Evolutionary conservation across 345 rosid genomes (phyloP).

Genomic region (Syzygium jambos): DNA sequence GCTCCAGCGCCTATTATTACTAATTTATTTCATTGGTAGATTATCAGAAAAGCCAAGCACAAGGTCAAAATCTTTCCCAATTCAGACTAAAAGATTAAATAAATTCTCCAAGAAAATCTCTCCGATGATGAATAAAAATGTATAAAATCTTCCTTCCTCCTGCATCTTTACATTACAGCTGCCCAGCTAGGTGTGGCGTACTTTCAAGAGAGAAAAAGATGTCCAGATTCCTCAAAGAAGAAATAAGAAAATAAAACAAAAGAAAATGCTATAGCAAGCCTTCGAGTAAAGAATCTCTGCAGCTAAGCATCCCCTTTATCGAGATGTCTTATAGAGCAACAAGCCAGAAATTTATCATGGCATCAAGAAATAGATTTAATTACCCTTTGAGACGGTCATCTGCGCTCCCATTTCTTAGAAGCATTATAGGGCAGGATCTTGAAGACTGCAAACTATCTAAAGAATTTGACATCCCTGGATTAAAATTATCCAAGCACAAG

Average conservation of each 20-base stretch:
- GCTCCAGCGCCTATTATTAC: background rate
- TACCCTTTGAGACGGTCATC: conserved; percentile 43
- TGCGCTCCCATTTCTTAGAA: conserved; percentile 47
- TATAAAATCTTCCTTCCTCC: background rate
- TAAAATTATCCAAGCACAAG: conserved; percentile 40
- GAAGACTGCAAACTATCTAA: conserved; percentile 31
- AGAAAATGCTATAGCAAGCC: background rate
- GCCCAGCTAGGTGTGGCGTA: background rate
- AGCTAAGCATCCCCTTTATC: background rate
- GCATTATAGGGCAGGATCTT: conserved; percentile 60
- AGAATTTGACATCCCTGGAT: conserved; percentile 11
- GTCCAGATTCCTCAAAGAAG: background rate
- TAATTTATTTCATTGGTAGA: background rate
- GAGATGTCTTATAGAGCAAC: background rate
- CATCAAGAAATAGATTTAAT: background rate
- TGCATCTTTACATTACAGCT: background rate
- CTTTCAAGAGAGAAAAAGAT: background rate
- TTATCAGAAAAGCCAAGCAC: background rate
- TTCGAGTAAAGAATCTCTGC: background rate
- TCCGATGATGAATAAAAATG: background rate
- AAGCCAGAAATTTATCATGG: background rate
- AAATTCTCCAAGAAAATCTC: background rate
- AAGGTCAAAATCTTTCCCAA: background rate
- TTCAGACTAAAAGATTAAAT: background rate
- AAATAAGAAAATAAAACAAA: background rate